These are phyloP conservation scores for Nothomitra cinnamomea DNA, from an alignment of 2,329 filamentous ascomycete genomes.

Conservation along the genomic window DNA sequence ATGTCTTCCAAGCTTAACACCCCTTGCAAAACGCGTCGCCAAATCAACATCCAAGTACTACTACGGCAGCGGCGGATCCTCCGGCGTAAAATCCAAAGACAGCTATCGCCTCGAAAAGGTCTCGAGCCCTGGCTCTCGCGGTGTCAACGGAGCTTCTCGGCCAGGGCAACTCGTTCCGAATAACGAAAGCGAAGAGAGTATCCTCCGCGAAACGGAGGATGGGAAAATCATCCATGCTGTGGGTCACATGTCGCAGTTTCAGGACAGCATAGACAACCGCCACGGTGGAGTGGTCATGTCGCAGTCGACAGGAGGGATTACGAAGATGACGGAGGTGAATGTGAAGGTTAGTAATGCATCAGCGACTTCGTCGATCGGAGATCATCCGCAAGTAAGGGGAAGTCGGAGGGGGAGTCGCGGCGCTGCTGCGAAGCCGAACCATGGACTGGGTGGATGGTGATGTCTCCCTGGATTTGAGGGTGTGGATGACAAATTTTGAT, in stretches of 20 bases:
- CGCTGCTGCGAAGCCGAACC: too few relatives aligned
- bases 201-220: not conserved
- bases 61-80: not conserved
- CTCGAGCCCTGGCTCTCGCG: too few relatives aligned
- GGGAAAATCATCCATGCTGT: not conserved
- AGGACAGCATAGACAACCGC: not conserved
- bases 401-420: too few relatives aligned
- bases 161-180: too few relatives aligned
- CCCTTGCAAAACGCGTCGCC: not conserved
- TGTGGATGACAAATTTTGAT: too few relatives aligned
- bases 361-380: too few relatives aligned
- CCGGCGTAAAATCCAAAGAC: not conserved
- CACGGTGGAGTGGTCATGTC: too few relatives aligned
- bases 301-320: not conserved
- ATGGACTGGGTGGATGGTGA: too few relatives aligned
- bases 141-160: too few relatives aligned
- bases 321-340: not conserved
- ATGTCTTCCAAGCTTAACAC: conserved; percentile 2
- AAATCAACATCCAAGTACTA: not conserved
- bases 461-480: too few relatives aligned
- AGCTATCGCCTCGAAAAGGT: not conserved
- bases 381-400: too few relatives aligned
- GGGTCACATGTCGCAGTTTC: not conserved
- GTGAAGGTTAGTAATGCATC: not conserved
- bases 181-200: not conserved